Conservation (phyloP, 2,329 filamentous ascomycete genomes). For the Xylaria sp. region DNA sequence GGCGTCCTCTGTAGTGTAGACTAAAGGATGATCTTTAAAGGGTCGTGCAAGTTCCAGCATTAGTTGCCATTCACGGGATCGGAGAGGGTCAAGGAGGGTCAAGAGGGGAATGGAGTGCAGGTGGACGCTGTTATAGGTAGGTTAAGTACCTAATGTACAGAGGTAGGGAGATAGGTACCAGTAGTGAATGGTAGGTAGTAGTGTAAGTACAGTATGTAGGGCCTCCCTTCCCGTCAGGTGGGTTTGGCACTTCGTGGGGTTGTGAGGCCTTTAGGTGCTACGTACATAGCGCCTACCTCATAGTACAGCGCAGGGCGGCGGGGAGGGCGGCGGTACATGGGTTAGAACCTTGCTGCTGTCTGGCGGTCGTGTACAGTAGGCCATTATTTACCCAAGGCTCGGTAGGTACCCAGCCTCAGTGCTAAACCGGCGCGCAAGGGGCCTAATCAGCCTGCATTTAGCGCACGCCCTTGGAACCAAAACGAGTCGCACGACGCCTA, state of each 20-base stretch:
- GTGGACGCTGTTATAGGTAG: background rate
- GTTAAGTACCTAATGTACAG: too few species aligned
- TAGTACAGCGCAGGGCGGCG: too few species aligned
- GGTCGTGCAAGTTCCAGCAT: slow-evolving; percentile 22
- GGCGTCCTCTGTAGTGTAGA: too few species aligned
- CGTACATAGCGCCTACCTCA: background rate
- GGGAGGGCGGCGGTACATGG: too few species aligned
- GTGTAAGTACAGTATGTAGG: too few species aligned
- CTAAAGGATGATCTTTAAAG: slow-evolving; percentile 20
- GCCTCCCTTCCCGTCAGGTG: slow-evolving; percentile 18
- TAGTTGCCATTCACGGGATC: slow-evolving; percentile 34
- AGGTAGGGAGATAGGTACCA: too few species aligned
- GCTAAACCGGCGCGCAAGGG: too few species aligned
- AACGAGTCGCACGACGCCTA: background rate
- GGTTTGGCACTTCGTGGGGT: slow-evolving; percentile 24
- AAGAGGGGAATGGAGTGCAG: background rate
- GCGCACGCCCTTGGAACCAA: slow-evolving; percentile 26
- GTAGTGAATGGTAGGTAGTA: too few species aligned
- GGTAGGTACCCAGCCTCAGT: background rate
- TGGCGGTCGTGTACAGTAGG: too few species aligned
- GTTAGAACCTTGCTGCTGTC: too few species aligned
- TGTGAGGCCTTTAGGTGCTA: slow-evolving; percentile 12
- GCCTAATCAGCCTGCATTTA: slow-evolving; percentile 32
- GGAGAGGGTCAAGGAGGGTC: slow-evolving; percentile 24
- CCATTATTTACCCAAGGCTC: too few species aligned